phyloP scores from a whole-genome alignment of 1,139 yeast species.

The Sugiyamaella grinbergsii region DNA sequence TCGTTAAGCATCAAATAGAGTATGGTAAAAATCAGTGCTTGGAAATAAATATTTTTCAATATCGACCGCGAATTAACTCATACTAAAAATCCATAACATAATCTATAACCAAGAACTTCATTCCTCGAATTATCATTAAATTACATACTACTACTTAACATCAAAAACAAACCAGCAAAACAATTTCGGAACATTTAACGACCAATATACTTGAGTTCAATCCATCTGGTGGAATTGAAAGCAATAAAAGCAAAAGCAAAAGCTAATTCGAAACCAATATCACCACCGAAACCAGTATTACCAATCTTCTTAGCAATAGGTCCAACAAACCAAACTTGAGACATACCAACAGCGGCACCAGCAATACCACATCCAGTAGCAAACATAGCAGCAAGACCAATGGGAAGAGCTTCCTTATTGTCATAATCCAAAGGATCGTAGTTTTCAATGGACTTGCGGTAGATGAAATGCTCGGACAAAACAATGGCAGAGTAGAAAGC shows the following conservation, averaged over 20 bases:
- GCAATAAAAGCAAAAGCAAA: slow-evolving; percentile 68
- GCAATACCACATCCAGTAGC: slow-evolving; percentile 83
- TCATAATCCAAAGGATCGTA: slow-evolving; percentile 67
- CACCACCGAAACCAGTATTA: slow-evolving; percentile 61
- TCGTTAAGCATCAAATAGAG: no score
- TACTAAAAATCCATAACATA: no score
- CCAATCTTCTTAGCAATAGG: slow-evolving; percentile 66
- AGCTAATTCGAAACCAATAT: slow-evolving; percentile 83
- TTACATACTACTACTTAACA: slow-evolving; percentile 2
- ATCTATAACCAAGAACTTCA: no score
- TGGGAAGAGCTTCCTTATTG: slow-evolving; percentile 60
- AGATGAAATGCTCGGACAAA: slow-evolving; percentile 76
- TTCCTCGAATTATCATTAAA: no score
- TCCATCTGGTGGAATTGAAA: slow-evolving; percentile 61
- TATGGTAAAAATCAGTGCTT: no score
- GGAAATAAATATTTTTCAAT: no score
- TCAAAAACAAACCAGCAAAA: slow-evolving; percentile 1
- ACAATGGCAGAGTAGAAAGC: slow-evolving; percentile 78
- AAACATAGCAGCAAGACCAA: slow-evolving; percentile 74
- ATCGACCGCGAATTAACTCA: no score
- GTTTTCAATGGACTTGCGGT: slow-evolving; percentile 55
- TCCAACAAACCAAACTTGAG: slow-evolving; percentile 81
- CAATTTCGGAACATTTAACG: slow-evolving; percentile 25
- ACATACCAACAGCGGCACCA: slow-evolving; percentile 85
- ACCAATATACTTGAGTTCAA: slow-evolving; percentile 50